phyloP scores from a whole-genome alignment of 2,329 filamentous ascomycete genomes.

The Pseudopyricularia javanii region DNA sequence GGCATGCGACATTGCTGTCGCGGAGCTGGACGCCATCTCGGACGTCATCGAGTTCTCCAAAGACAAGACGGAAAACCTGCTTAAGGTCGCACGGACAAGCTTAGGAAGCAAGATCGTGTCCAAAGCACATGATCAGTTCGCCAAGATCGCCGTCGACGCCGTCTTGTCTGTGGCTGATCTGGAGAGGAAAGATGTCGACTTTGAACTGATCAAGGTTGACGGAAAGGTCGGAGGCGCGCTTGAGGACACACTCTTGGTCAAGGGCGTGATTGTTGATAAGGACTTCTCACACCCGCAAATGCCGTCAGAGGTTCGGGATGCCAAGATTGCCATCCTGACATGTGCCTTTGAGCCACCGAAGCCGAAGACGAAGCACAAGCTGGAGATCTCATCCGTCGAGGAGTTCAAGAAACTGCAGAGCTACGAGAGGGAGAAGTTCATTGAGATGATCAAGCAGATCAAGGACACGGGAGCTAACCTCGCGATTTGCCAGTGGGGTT shows the following conservation, averaged over 20 bases:
- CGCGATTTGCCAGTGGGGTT: conserved; percentile 98
- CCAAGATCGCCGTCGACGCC: conserved; percentile 92
- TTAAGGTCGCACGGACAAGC: conserved; percentile 91
- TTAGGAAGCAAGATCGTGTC: conserved; percentile 98
- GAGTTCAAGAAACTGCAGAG: conserved; percentile 97
- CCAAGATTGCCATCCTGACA: conserved; percentile 93
- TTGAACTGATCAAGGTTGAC: conserved; percentile 98
- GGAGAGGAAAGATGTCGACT: conserved; percentile 93
- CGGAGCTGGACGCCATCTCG: conserved; percentile 84
- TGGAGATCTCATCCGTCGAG: conserved; percentile 92
- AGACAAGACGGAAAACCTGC: conserved; percentile 70
- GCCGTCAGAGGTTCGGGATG: conserved; percentile 88
- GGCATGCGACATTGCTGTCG: conserved; percentile 91
- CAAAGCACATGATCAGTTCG: conserved; percentile 96
- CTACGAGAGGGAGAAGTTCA: conserved; percentile 93
- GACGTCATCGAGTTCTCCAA: conserved; percentile 79
- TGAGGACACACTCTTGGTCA: conserved; percentile 87
- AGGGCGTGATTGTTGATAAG: conserved; percentile 98
- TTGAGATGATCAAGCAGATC: conserved; percentile 97
- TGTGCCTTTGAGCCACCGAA: conserved; percentile 98
- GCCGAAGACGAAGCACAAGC: conserved; percentile 99
- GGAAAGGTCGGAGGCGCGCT: conserved; percentile 92
- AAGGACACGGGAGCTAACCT: conserved; percentile 96
- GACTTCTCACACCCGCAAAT: conserved; percentile 99
- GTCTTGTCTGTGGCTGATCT: conserved; percentile 93